Evolutionary conservation across 345 rosid species (phyloP).

Genomic region (Arabidopsis thaliana): DNA sequence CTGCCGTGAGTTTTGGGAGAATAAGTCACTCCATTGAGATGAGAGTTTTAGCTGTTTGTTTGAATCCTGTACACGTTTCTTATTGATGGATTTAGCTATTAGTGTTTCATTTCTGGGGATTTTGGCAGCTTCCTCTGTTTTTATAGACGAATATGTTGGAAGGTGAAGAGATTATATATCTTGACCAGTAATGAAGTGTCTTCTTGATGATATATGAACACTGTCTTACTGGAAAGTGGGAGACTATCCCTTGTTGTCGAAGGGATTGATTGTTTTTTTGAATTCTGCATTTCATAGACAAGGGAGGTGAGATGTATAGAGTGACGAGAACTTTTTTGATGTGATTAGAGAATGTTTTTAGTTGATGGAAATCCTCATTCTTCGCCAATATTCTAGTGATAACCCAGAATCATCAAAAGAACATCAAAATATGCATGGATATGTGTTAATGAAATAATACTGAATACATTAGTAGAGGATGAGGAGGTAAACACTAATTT

Average conservation of each 20-base stretch:
- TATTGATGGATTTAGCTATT: background rate
- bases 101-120: constrained; percentile 18
- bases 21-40: constrained; percentile 3
- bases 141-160: constrained; percentile 15
- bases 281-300: constrained; percentile 13
- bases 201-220: constrained; percentile 19
- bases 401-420: background rate
- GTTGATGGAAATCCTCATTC: background rate
- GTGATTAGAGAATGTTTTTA: background rate
- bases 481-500: background rate
- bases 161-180: background rate
- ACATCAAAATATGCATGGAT: background rate
- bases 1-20: background rate
- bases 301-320: background rate
- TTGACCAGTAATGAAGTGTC: constrained; percentile 3
- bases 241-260: constrained; percentile 3
- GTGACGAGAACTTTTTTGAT: constrained; percentile 1
- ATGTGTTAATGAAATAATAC: background rate
- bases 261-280: background rate
- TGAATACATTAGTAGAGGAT: background rate
- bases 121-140: constrained; percentile 30
- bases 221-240: constrained; percentile 19
- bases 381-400: background rate
- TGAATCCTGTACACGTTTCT: background rate
- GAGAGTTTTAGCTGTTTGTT: constrained; percentile 24